Percentiles rank a stretch among this genome's conserved stretches.
phyloP scores from a whole-genome alignment of 177 flowering plant species.

The Tripterygium wilfordii region DNA sequence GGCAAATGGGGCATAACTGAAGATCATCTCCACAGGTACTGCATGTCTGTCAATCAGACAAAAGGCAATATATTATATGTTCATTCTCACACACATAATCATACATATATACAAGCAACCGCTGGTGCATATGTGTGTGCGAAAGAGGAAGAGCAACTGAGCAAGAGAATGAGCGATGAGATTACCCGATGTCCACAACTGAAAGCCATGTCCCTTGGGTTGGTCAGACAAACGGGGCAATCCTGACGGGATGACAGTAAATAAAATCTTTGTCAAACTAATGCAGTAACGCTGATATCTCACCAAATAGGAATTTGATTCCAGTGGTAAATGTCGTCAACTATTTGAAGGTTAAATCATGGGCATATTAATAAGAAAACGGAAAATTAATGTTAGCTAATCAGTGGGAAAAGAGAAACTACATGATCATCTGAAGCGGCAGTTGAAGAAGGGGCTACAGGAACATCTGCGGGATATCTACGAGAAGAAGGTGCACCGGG shows the following conservation, averaged over 20 bases:
- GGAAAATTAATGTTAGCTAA: not conserved
- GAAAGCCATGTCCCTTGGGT: slow-evolving; percentile 77
- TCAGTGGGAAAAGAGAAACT: slow-evolving; percentile 3
- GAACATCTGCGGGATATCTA: not conserved
- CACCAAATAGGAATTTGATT: too few relatives aligned
- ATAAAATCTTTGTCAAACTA: not conserved
- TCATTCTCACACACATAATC: too few relatives aligned
- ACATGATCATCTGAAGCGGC: slow-evolving; percentile 49
- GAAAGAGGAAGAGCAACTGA: not conserved
- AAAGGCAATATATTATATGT: not conserved
- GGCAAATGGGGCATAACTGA: slow-evolving; percentile 77
- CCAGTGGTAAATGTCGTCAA: too few relatives aligned
- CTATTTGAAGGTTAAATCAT: too few relatives aligned
- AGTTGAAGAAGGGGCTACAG: slow-evolving; percentile 21
- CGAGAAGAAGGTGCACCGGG: slow-evolving; percentile 29
- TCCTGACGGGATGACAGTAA: slow-evolving; percentile 27
- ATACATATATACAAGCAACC: too few relatives aligned
- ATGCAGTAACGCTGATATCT: too few relatives aligned
- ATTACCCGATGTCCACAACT: slow-evolving; percentile 95
- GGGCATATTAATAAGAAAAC: not conserved
- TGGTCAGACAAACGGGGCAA: slow-evolving; percentile 73
- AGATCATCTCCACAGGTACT: slow-evolving; percentile 74
- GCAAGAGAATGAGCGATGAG: not conserved
- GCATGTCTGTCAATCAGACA: slow-evolving; percentile 48
- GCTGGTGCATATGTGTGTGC: not conserved